Evolutionary conservation across 345 rosid genomes (phyloP), one percentile per base, ranked within the genome.

Genomic region (Eucalyptus polyanthemos): DNA sequence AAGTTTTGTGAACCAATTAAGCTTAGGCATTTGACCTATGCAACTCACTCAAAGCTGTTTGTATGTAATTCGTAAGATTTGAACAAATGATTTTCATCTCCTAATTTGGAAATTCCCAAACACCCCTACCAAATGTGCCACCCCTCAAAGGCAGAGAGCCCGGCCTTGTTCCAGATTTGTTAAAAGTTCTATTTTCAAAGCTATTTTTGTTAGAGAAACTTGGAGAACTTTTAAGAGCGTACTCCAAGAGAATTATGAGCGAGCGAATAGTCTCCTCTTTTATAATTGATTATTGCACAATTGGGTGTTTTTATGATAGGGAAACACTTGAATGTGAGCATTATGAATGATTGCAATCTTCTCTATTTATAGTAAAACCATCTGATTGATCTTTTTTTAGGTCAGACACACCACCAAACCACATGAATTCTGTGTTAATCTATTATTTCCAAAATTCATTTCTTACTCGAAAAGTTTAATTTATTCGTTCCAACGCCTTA

Each of bases 51-150:
- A 15, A 3, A 67, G 80, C 1, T 8, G 9, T 67, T 31, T 31
- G 22, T 0, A 67, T 15, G 3, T 67, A 15, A 3, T n/a, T n/a
- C 6, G 1, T 15, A 14, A 37, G 6, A 15, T 9, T 67, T 0
- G 10, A 14, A 67, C 40, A 15, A 65, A 15, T 15, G 80, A 67
- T 9, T n/a, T 15, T 37, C 11, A 31, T 2, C 9, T 67, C 21
- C 16, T 3, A 5, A 31, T 34, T 31, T 31, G 19, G 80, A n/a
- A 67, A 15, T 67, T 31, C 11, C 11, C 21, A 10, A 15, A 15
- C 22, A 15, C 56, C 56, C 56, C 56, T 53, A 53, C 22, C 22
- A 19, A 53, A 6, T 53, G 56, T 53, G 56, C 22, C 56, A 53
- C 21, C 22, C 3, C 22, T 17, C 56, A 17, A 7, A 19, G 56